These are phyloP conservation scores for Acacia acuminata DNA, from an alignment of 306 rosid species.

Conservation along the genomic window DNA sequence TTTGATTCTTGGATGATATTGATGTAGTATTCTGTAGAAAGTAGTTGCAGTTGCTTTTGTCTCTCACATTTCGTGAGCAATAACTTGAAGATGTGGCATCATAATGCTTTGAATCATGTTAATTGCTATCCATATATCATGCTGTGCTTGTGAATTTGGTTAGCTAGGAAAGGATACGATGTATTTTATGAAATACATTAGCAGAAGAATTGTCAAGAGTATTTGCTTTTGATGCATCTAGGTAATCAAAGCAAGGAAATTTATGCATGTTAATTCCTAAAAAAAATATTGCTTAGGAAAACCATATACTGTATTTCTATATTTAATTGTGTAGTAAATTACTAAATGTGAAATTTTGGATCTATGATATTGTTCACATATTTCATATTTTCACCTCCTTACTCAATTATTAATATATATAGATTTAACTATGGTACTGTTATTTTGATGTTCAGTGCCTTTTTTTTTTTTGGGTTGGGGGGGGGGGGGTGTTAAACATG, in stretches of 20 bases:
- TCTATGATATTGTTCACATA: neutral
- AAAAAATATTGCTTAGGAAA: neutral
- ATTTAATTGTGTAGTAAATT: neutral
- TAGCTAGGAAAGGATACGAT: neutral
- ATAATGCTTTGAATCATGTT: neutral
- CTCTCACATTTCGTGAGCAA: neutral
- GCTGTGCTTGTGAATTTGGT: neutral
- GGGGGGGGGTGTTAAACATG: neutral
- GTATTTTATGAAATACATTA: neutral
- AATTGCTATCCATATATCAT: neutral
- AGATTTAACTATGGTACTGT: neutral
- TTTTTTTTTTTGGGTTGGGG: no score
- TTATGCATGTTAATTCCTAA: neutral
- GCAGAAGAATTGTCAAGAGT: neutral
- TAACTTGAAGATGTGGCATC: neutral
- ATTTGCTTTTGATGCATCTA: neutral
- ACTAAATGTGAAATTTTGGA: neutral
- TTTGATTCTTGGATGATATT: constrained; percentile 8
- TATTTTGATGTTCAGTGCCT: neutral
- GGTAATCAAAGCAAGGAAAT: neutral
- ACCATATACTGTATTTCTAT: no score
- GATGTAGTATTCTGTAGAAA: neutral
- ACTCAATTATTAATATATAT: neutral
- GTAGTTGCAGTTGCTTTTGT: neutral
- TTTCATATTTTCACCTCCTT: neutral